A percentile compares a stretch with the other conserved stretches of the same genome.
phyloP scores from a whole-genome alignment of 129 eudicot species.

The Lactuca saligna region DNA sequence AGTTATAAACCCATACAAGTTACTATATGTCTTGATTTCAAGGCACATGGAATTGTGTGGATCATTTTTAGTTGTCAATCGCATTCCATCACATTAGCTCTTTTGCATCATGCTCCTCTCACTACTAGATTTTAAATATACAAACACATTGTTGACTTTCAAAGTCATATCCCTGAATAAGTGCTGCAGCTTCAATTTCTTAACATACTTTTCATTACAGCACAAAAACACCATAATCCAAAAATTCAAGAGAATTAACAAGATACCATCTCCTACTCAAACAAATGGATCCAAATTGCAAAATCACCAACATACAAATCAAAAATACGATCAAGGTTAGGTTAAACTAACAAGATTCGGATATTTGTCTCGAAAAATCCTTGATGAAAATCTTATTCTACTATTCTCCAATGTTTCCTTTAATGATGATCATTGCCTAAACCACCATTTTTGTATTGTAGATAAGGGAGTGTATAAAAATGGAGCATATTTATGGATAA shows the following conservation, averaged over 20 bases:
- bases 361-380: background rate
- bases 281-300: constrained; percentile 7
- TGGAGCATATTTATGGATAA: constrained; percentile 62
- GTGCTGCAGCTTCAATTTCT: too few relatives aligned
- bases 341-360: constrained; percentile 2
- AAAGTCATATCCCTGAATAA: too few relatives aligned
- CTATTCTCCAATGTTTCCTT: constrained; percentile 3
- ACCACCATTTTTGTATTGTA: constrained; percentile 69
- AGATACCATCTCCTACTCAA: background rate
- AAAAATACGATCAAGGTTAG: constrained; percentile 8
- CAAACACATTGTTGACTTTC: too few relatives aligned
- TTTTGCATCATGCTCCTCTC: too few relatives aligned
- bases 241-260: background rate
- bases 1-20: too few relatives aligned
- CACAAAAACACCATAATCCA: background rate
- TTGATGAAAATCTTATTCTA: background rate
- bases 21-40: too few relatives aligned
- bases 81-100: too few relatives aligned
- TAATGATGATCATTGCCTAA: constrained; percentile 38
- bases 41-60: too few relatives aligned
- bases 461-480: constrained; percentile 62
- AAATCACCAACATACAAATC: constrained; percentile 8
- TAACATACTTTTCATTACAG: too few relatives aligned
- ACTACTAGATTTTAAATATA: too few relatives aligned
- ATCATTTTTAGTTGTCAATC: too few relatives aligned